Base-by-base conservation (phyloP, 1,284 basidiomycete species). In the Melampsora abietis-canadensis region DNA sequence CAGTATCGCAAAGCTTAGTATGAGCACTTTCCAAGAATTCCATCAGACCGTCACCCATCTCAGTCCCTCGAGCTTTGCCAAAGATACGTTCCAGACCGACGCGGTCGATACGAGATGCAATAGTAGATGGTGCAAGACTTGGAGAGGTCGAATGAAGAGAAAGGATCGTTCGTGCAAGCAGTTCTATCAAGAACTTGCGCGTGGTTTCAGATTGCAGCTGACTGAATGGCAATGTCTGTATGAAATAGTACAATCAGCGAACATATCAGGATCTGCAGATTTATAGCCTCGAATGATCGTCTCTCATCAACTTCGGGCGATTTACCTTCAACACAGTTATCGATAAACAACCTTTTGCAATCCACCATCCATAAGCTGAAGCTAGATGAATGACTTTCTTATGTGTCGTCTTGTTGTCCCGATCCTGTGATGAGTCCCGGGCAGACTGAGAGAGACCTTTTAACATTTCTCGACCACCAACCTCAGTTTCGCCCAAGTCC, bases 311-410 rank as follows among this genome's bases (percentile, higher is more conserved):
- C 5, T 54, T 54, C 51, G 14, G 21, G 14, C 21, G 51, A 54
- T 27, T 54, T n/a, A 92, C 92, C 87, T 95, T 97, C 77, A 98
- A 85, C 7, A 95, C 87, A 0, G 87, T 85, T 59, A 98, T 83
- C 30, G 88, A 84, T 30, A 90, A 83, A 19, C 86, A 86, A 65
- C 88, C 89, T 80, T 90, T 89, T 0, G 89, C 90, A 44, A 93
- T 84, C 86, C 90, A 90, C 89, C 91, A 94, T 0, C 87, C 91
- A 79, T 92, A 92, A 3, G 90, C 88, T 75, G 85, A 86, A 30
- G 92, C 91, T 15, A 91, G 79, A 79, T 90, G 92, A 60, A 81
- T 82, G 74, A 88, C 82, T 66, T 64, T 85, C 86, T 78, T 87
- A 85, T 57, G 84, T 77, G 60, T 86, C 84, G 66, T 86, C 85